Evolutionary conservation across 371 early-diverging fungal species (phyloP), one percentile per base, ranked within the genome.

Genomic region (Actinomortierella wolfii): DNA sequence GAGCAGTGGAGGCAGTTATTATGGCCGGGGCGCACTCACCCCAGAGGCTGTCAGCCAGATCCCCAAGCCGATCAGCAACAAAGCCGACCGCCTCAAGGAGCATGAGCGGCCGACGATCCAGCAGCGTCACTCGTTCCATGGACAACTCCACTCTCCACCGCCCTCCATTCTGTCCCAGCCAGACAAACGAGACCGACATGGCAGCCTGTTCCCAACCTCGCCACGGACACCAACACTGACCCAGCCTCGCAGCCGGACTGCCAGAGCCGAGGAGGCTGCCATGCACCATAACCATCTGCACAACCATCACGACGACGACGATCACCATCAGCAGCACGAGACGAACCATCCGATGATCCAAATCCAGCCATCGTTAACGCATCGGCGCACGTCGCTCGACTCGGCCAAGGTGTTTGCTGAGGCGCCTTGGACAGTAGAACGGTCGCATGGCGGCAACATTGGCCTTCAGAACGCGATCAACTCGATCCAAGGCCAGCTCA

Each of bases 381-480:
- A 57, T 44, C 60, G 78, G 57, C 67, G 76, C n/a, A 56, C 67
- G 15, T 83, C 78, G 34, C 43, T 81, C 13, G 79, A 79, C 44
- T 77, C 74, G 18, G 68, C 80, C 2, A 76, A 68, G 41, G 71
- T 80, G 7, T 81, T 83, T 77, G 80, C 80, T 20, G 81, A 83
- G 43, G 78, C 81, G 4, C 67, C 81, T 8, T 89, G 89, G 85
- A 79, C 83, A 3, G 79, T 93, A 9, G 90, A 90, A 60, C 87
- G 89, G 20, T 86, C 88, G 25, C 81, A 79, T 14, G 77, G 86
- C 8, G 95, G 96, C 28, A 96, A 96, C 69, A 92, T 94, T 79
- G 94, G 96, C 6, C 83, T 96, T 25, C 91, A 94, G 42, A 96
- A 96, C 66, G 93, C 95, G 0, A 81, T 96, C 42, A 87, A 87